phyloP scores from a whole-genome alignment of 495 filamentous ascomycete species.

The Pyronema domesticum region DNA sequence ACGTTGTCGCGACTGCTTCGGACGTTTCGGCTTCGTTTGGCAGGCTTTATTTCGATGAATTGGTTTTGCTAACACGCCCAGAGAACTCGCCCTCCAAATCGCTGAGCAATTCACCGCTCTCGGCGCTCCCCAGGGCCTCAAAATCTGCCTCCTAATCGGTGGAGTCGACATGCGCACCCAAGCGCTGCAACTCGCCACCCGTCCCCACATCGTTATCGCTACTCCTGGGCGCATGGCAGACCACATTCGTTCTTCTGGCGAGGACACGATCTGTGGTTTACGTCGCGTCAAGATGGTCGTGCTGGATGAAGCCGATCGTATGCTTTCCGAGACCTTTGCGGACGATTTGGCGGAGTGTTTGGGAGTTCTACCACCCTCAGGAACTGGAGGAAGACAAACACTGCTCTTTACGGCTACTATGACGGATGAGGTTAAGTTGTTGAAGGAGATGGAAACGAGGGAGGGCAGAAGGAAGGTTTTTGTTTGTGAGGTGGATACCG shows the following conservation, averaged over 20 bases:
- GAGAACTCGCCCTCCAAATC: constrained; percentile 89
- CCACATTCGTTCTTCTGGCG: constrained; percentile 75
- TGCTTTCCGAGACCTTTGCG: constrained; percentile 35
- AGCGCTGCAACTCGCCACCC: constrained; percentile 57
- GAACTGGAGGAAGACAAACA: constrained; percentile 49
- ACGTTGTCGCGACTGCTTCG: not conserved
- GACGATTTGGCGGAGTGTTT: constrained; percentile 73
- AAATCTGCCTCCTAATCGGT: constrained; percentile 70
- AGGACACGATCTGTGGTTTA: constrained; percentile 71
- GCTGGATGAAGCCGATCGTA: constrained; percentile 87
- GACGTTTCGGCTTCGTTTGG: not conserved
- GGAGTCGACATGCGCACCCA: constrained; percentile 84
- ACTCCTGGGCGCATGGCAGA: constrained; percentile 89
- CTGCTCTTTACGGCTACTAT: constrained; percentile 94
- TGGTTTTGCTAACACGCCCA: constrained; percentile 10
- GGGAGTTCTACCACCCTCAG: constrained; percentile 49
- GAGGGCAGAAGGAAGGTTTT: constrained; percentile 56
- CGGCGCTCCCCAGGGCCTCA: constrained; percentile 65
- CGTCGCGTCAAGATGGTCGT: constrained; percentile 66
- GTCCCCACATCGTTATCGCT: constrained; percentile 84
- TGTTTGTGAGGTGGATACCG: constrained; percentile 71
- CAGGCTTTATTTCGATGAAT: too few relatives aligned
- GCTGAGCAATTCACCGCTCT: constrained; percentile 90
- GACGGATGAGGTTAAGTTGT: constrained; percentile 72
- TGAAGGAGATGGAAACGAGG: constrained; percentile 56